Conservation (phyloP, 164 flowering plant species). For the Protea cynaroides region DNA sequence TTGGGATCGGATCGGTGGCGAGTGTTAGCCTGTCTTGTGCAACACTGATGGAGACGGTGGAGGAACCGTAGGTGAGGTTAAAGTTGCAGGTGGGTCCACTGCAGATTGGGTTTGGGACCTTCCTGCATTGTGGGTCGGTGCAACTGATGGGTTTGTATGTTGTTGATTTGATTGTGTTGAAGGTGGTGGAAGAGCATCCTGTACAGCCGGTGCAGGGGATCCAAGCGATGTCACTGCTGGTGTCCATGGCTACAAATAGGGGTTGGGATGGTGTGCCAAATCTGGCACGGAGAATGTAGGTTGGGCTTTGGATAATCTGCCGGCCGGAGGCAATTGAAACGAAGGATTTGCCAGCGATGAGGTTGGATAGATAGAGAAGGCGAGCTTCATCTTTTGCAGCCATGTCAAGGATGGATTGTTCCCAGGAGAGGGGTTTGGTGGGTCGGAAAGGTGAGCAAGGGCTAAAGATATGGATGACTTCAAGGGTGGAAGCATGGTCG, state of each 20-base stretch:
- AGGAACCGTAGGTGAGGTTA: constrained; percentile 74
- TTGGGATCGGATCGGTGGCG: constrained; percentile 49
- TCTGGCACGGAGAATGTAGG: constrained; percentile 58
- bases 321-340: constrained; percentile 79
- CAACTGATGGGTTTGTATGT: constrained; percentile 52
- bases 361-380: constrained; percentile 37
- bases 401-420: constrained; percentile 34
- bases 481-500: constrained; percentile 45
- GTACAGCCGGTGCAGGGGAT: constrained; percentile 79
- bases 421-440: constrained; percentile 31
- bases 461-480: constrained; percentile 47
- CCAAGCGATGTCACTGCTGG: constrained; percentile 86
- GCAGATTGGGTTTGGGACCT: constrained; percentile 67
- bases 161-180: constrained; percentile 44
- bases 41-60: constrained; percentile 54
- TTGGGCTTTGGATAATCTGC: constrained; percentile 60
- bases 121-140: constrained; percentile 57
- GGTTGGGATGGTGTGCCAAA: constrained; percentile 81
- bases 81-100: constrained; percentile 40
- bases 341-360: constrained; percentile 35
- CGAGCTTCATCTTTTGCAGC: constrained; percentile 33
- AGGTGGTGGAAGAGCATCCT: constrained; percentile 58
- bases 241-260: constrained; percentile 77
- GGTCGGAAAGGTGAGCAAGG: constrained; percentile 43
- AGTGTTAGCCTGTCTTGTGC: constrained; percentile 60